Evolutionary conservation across 768 basidiomycete species (phyloP).

Genomic region (Tephrocybe sp.): DNA sequence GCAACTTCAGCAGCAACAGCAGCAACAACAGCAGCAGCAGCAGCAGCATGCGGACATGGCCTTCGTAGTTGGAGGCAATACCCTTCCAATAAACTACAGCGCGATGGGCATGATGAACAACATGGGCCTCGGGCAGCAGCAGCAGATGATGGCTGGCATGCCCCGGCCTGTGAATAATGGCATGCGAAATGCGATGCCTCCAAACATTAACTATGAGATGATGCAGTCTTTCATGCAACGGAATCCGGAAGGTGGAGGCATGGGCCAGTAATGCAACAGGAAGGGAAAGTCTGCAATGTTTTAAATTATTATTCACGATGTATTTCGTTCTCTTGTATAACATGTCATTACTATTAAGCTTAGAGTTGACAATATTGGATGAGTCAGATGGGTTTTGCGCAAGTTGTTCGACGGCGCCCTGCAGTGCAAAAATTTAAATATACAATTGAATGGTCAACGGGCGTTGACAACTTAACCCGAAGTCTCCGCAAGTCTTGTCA

Average conservation of each 20-base stretch:
- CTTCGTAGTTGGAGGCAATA: constrained; percentile 15
- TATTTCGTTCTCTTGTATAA: constrained; percentile 11
- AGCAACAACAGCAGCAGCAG: constrained; percentile 22
- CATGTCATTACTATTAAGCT: neutral
- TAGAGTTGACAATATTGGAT: no score
- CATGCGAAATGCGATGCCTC: constrained; percentile 17
- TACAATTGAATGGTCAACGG: no score
- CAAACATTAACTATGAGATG: constrained; percentile 38
- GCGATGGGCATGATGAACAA: constrained; percentile 23
- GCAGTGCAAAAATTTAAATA: no score
- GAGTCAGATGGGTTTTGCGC: no score
- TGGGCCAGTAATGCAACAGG: constrained; percentile 8
- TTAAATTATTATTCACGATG: constrained; percentile 6
- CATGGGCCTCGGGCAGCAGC: constrained; percentile 21
- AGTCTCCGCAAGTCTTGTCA: no score
- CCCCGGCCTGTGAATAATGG: constrained; percentile 16
- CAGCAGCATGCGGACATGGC: constrained; percentile 15
- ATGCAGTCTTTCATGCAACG: constrained; percentile 45
- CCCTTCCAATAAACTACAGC: constrained; percentile 7
- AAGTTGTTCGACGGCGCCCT: no score
- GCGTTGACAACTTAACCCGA: no score
- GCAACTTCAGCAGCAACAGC: constrained; percentile 24
- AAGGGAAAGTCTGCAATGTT: neutral
- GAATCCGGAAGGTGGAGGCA: constrained; percentile 21
- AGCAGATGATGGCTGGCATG: constrained; percentile 22